Evolutionary conservation across 1,139 yeast species (phyloP).

Genomic region (Geotrichum citri-aurantii): DNA sequence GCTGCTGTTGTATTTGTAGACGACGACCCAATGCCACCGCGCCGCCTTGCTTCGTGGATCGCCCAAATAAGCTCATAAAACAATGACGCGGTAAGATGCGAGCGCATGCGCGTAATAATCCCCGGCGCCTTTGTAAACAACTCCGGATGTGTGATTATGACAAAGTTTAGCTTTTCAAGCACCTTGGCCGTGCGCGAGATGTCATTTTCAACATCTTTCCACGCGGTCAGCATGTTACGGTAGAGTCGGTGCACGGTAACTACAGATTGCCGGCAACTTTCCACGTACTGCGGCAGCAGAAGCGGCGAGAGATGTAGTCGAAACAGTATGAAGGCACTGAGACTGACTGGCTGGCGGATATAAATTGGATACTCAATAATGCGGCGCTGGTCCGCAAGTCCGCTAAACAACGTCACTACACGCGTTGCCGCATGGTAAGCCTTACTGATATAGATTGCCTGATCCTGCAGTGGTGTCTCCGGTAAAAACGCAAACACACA

Average conservation of each 20-base stretch:
- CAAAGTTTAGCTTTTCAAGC: constrained; percentile 73
- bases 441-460: constrained; percentile 71
- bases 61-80: constrained; percentile 92
- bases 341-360: constrained; percentile 75
- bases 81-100: constrained; percentile 83
- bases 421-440: constrained; percentile 80
- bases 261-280: constrained; percentile 84
- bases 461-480: constrained; percentile 83
- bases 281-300: constrained; percentile 68
- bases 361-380: constrained; percentile 82
- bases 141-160: constrained; percentile 79
- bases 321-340: constrained; percentile 72
- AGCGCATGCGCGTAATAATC: constrained; percentile 79
- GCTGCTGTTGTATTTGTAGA: constrained; percentile 1
- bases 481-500: constrained; percentile 89
- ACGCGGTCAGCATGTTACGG: constrained; percentile 80
- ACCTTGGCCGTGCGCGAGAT: constrained; percentile 88
- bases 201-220: constrained; percentile 88
- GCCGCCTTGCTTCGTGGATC: constrained; percentile 84
- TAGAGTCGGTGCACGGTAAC: constrained; percentile 85
- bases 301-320: constrained; percentile 47
- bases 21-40: constrained; percentile 35
- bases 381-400: constrained; percentile 58
- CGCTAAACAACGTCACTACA: constrained; percentile 69
- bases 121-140: constrained; percentile 61